A percentile compares a stretch with the other conserved stretches of the same genome.
Conservation (phyloP, 2,329 filamentous ascomycete genomes). For the Beauveria varroae region DNA sequence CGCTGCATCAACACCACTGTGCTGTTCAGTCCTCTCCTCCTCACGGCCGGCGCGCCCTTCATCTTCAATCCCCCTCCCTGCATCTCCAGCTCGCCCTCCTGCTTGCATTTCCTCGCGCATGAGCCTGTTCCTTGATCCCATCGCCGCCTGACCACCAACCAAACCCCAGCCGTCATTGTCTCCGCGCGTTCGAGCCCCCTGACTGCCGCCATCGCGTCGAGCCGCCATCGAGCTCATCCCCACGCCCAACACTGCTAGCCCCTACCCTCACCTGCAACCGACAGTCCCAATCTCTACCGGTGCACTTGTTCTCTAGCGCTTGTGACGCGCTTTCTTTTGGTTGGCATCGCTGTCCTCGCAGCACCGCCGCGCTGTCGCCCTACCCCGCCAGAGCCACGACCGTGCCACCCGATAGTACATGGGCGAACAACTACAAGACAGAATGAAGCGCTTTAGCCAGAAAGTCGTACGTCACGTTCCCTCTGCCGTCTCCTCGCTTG, state of each 20-base stretch:
- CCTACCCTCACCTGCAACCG: not conserved
- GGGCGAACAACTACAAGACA: constrained; percentile 30
- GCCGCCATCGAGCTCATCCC: not conserved
- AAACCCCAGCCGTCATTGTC: not conserved
- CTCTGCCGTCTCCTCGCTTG: constrained; percentile 10
- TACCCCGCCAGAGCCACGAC: constrained; percentile 12
- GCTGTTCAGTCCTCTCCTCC: not conserved
- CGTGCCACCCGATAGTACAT: not conserved
- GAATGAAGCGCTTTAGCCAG: constrained; percentile 96
- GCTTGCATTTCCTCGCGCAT: constrained; percentile 2
- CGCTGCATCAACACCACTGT: constrained; percentile 6
- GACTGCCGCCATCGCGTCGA: constrained; percentile 4
- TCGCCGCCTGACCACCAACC: not conserved
- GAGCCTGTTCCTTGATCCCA: not conserved
- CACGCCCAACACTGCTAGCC: not conserved
- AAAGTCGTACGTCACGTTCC: constrained; percentile 69
- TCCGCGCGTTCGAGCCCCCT: constrained; percentile 7
- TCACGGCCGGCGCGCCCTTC: constrained; percentile 4
- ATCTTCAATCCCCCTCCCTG: not conserved
- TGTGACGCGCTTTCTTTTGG: not conserved
- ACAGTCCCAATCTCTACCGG: not conserved
- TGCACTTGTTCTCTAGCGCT: not conserved
- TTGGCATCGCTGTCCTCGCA: constrained; percentile 1
- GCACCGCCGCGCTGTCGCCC: constrained; percentile 5
- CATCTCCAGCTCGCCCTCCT: not conserved